Evolutionary conservation across 148 eudicot genomes (phyloP).

Genomic region (Fagopyrum esculentum): DNA sequence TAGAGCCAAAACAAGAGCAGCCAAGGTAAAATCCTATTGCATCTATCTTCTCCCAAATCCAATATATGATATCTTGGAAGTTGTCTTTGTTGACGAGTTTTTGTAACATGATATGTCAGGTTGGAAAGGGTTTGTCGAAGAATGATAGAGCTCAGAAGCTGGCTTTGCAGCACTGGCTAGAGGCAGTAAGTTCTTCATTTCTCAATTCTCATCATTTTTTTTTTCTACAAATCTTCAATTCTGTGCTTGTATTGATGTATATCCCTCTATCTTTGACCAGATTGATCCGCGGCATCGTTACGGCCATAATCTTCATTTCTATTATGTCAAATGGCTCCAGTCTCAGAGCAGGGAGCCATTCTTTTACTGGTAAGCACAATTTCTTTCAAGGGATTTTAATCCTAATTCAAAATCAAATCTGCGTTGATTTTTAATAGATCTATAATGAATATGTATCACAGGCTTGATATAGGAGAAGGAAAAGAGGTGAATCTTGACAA

Average conservation of each 20-base stretch:
- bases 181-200: slow-evolving; percentile 57
- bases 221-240: not conserved
- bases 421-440: not conserved
- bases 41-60: not conserved
- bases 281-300: slow-evolving; percentile 99
- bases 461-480: slow-evolving; percentile 99
- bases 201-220: not conserved
- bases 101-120: slow-evolving; percentile 33
- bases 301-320: slow-evolving; percentile 93
- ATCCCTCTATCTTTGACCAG: slow-evolving; percentile 31
- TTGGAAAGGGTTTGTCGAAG: slow-evolving; percentile 89
- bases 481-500: slow-evolving; percentile 75
- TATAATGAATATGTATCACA: slow-evolving; percentile 20
- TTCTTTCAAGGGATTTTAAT: not conserved
- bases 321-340: slow-evolving; percentile 74
- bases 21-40: slow-evolving; percentile 46
- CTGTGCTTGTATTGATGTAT: slow-evolving; percentile 11
- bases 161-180: slow-evolving; percentile 95
- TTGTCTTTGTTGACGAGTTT: not conserved
- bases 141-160: slow-evolving; percentile 82
- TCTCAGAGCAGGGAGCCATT: slow-evolving; percentile 93
- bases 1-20: slow-evolving; percentile 90
- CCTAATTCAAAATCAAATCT: not conserved
- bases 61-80: not conserved
- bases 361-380: slow-evolving; percentile 53